A percentile compares a stretch with the other conserved stretches of the same genome.
Conservation (phyloP, 2,329 filamentous ascomycete species). For the Corinectria fuckeliana region DNA sequence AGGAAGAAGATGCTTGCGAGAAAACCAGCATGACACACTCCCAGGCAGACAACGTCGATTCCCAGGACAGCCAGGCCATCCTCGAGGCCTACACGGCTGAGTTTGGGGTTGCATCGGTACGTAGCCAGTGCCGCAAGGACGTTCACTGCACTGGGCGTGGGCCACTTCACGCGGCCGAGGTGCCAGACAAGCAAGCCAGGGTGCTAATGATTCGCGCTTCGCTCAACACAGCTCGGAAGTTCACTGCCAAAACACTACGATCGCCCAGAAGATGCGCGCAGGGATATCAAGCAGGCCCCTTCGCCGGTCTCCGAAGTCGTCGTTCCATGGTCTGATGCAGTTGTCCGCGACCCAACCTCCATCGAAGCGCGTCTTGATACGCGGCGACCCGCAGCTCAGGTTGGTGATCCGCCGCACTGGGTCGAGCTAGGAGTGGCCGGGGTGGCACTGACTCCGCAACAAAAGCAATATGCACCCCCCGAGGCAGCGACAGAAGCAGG, state of each 20-base stretch:
- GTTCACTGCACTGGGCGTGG: conserved; percentile 23
- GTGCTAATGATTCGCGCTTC: neutral
- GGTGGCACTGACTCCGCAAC: conserved; percentile 36
- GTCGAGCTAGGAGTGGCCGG: conserved; percentile 21
- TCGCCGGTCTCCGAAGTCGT: conserved; percentile 15
- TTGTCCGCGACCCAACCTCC: conserved; percentile 26
- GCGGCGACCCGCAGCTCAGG: conserved; percentile 27
- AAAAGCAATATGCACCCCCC: conserved; percentile 36
- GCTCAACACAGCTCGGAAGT: conserved; percentile 25
- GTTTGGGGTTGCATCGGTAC: conserved; percentile 49
- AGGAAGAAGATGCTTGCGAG: conserved; percentile 24
- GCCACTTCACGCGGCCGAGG: neutral
- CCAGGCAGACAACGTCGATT: conserved; percentile 45
- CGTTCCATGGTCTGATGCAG: conserved; percentile 4
- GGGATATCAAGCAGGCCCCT: conserved; percentile 7
- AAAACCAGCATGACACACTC: conserved; percentile 39
- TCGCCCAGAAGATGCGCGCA: conserved; percentile 6
- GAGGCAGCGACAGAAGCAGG: conserved; percentile 4
- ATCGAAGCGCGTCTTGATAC: conserved; percentile 16
- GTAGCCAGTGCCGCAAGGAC: conserved; percentile 39
- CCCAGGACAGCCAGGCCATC: conserved; percentile 54
- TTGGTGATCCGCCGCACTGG: conserved; percentile 34
- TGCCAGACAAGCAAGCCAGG: neutral
- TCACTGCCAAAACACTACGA: conserved; percentile 18
- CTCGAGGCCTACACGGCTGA: conserved; percentile 46